phyloP scores from a whole-genome alignment of 495 filamentous ascomycete genomes.

The Podospora bellae-mahoneyi region DNA sequence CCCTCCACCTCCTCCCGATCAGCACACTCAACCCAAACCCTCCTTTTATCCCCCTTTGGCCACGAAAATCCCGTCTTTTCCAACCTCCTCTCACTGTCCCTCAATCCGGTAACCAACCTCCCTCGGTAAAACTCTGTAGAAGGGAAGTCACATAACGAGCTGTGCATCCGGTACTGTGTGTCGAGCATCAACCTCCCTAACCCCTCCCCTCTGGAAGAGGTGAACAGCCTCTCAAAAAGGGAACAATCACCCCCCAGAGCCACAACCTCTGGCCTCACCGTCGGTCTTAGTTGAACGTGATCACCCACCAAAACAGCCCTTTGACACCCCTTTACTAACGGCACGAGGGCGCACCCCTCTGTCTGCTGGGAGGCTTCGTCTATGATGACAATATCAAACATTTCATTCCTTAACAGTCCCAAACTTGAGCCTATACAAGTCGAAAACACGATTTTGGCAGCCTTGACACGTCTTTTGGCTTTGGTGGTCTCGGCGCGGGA shows the following conservation, averaged over 20 bases:
- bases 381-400: slow-evolving; percentile 47
- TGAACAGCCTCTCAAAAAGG: slow-evolving; percentile 51
- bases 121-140: slow-evolving; percentile 49
- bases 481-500: no score
- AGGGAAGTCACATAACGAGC: slow-evolving; percentile 42
- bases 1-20: slow-evolving; percentile 40
- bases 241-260: slow-evolving; percentile 45
- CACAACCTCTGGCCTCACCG: slow-evolving; percentile 40
- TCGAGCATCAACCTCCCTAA: slow-evolving; percentile 47
- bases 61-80: slow-evolving; percentile 28
- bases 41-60: slow-evolving; percentile 23
- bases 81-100: slow-evolving; percentile 24
- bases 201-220: background rate
- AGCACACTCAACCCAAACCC: slow-evolving; percentile 44
- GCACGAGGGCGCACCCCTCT: slow-evolving; percentile 47
- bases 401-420: slow-evolving; percentile 15
- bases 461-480: no score
- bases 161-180: slow-evolving; percentile 55
- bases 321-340: slow-evolving; percentile 48
- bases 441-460: no score
- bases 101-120: slow-evolving; percentile 41
- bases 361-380: slow-evolving; percentile 55
- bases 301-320: slow-evolving; percentile 51
- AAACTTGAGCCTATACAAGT: no score
- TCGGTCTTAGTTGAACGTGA: slow-evolving; percentile 52